Percentiles rank a stretch among this genome's conserved stretches.
phyloP scores from a whole-genome alignment of 805 yeast genomes.

The Yamadazyma phyllophila region DNA sequence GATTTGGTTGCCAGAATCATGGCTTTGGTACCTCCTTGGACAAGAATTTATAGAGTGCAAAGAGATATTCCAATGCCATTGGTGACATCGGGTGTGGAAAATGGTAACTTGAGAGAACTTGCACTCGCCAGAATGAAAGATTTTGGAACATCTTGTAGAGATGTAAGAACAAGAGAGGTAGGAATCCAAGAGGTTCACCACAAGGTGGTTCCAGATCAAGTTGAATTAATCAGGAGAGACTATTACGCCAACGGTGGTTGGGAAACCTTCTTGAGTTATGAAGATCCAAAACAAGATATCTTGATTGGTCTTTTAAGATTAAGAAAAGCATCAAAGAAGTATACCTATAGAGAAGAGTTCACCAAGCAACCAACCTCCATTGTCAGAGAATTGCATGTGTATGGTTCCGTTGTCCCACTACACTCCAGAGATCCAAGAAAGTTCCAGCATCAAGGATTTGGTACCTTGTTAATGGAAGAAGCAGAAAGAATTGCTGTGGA shows the following conservation, averaged over 20 bases:
- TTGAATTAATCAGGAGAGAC: constrained; percentile 91
- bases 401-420: constrained; percentile 95
- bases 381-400: constrained; percentile 96
- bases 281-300: constrained; percentile 95
- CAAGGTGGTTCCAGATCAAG: constrained; percentile 95
- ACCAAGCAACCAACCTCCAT: constrained; percentile 81
- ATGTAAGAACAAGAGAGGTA: constrained; percentile 95
- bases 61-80: constrained; percentile 99
- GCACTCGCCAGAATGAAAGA: constrained; percentile 98
- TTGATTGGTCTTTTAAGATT: constrained; percentile 86
- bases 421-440: constrained; percentile 96
- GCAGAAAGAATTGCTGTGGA: constrained; percentile 94
- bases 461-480: constrained; percentile 96
- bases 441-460: constrained; percentile 99
- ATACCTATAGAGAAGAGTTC: constrained; percentile 89
- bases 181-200: constrained; percentile 99
- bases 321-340: constrained; percentile 82
- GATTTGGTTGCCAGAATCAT: constrained; percentile 94
- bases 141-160: constrained; percentile 93
- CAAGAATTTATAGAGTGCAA: constrained; percentile 96
- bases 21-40: constrained; percentile 99
- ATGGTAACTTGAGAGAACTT: constrained; percentile 92
- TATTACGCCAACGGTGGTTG: constrained; percentile 98
- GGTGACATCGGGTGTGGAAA: constrained; percentile 96
- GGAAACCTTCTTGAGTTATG: constrained; percentile 96